phyloP scores from a whole-genome alignment of 192 early-diverging fungal genomes.

The Pilobolus umbonatus region DNA sequence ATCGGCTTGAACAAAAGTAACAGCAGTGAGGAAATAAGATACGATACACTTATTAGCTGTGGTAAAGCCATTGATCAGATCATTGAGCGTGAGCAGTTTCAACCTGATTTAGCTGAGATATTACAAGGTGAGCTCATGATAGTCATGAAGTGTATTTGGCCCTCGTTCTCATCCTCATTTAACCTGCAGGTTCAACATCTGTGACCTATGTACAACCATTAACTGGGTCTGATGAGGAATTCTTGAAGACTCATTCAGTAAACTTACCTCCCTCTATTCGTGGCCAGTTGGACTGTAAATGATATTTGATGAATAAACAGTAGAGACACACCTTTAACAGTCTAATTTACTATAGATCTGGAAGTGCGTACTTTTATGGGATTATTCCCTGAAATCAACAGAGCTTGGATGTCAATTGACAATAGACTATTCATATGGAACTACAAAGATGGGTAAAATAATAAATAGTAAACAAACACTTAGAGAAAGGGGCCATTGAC shows the following conservation, averaged over 20 bases:
- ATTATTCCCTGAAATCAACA: slow-evolving; percentile 85
- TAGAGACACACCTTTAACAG: background rate
- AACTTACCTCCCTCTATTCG: background rate
- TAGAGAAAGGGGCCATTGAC: background rate
- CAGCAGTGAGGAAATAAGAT: no score
- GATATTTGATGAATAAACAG: background rate
- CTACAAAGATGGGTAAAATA: slow-evolving; percentile 60
- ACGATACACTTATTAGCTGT: no score
- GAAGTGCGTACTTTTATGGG: slow-evolving; percentile 69
- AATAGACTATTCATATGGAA: slow-evolving; percentile 90
- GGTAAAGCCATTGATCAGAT: background rate
- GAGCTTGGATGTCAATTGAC: slow-evolving; percentile 93
- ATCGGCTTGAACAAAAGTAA: no score
- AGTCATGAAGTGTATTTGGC: no score
- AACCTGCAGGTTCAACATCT: background rate
- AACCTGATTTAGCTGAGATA: slow-evolving; percentile 1
- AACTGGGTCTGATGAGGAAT: background rate
- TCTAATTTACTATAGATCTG: background rate
- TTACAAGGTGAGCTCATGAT: slow-evolving; percentile 9
- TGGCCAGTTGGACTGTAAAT: background rate
- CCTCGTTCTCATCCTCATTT: no score
- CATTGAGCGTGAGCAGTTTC: background rate
- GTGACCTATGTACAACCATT: background rate
- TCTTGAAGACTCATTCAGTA: background rate
- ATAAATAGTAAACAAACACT: background rate